These are phyloP conservation scores for Aureobasidium sp. DNA, from an alignment of 2,329 filamentous ascomycete genomes.

Conservation along the genomic window DNA sequence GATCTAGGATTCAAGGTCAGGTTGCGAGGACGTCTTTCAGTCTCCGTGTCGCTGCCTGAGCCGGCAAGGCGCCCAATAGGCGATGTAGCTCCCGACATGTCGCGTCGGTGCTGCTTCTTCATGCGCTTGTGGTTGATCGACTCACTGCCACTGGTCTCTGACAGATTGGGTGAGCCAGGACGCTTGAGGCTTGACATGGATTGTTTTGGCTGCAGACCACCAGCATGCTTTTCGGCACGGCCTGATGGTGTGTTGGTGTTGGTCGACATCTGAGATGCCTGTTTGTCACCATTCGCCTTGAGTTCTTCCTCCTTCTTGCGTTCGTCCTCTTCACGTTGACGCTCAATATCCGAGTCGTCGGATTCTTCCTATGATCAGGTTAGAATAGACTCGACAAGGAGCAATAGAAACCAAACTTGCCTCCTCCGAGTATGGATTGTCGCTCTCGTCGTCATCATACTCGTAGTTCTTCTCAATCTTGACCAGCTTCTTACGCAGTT, in stretches of 20 bases:
- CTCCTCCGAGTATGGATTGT: conserved; percentile 16
- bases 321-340: conserved; percentile 50
- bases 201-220: conserved; percentile 43
- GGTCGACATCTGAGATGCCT: conserved; percentile 44
- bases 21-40: conserved; percentile 49
- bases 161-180: conserved; percentile 75
- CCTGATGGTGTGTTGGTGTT: conserved; percentile 62
- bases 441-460: conserved; percentile 59
- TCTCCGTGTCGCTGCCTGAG: conserved; percentile 65
- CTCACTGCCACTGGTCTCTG: conserved; percentile 87
- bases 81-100: conserved; percentile 30
- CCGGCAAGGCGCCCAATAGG: conserved; percentile 34
- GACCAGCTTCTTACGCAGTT: conserved; percentile 69
- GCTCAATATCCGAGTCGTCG: conserved; percentile 57
- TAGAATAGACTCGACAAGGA: background rate
- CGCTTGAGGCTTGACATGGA: conserved; percentile 59
- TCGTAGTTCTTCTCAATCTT: conserved; percentile 81
- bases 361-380: conserved; percentile 41
- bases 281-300: conserved; percentile 37
- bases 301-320: conserved; percentile 47
- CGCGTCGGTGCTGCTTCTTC: conserved; percentile 53
- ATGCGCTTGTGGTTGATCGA: conserved; percentile 57
- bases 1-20: conserved; percentile 39
- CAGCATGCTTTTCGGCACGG: conserved; percentile 43
- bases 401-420: conserved; percentile 9